Conservation (phyloP, 2,329 filamentous ascomycete genomes). For the Orbilia javanica region DNA sequence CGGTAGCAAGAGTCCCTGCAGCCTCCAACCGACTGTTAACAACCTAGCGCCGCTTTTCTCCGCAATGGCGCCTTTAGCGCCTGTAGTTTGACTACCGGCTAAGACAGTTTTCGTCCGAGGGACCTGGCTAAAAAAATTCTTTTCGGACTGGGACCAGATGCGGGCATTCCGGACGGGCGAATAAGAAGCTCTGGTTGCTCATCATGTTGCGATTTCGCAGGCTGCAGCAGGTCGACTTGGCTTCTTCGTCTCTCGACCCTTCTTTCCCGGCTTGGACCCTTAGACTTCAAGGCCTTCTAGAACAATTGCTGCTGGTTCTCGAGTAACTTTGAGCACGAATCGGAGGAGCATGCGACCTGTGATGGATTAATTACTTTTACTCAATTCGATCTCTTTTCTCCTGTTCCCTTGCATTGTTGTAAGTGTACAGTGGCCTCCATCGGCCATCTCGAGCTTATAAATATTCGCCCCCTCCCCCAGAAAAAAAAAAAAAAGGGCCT, state of each 20-base stretch:
- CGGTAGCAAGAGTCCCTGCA: conserved; percentile 13
- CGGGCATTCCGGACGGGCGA: conserved; percentile 16
- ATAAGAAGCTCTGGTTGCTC: conserved; percentile 34
- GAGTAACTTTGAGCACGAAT: background rate
- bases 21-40: background rate
- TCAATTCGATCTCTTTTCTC: background rate
- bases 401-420: background rate
- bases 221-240: background rate
- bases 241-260: background rate
- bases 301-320: background rate
- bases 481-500: background rate
- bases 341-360: background rate
- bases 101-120: conserved; percentile 36
- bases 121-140: conserved; percentile 27
- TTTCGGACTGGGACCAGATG: conserved; percentile 19
- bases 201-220: conserved; percentile 39
- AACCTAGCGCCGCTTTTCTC: conserved; percentile 9
- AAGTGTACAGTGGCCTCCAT: too few relatives aligned
- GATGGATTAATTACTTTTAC: background rate
- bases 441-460: background rate
- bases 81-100: conserved; percentile 1
- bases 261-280: background rate
- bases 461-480: background rate
- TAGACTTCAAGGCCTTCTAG: conserved; percentile 7
- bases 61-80: conserved; percentile 27